phyloP scores from a whole-genome alignment of 108 stramenopile genomes.

The Skeletonema grethae region DNA sequence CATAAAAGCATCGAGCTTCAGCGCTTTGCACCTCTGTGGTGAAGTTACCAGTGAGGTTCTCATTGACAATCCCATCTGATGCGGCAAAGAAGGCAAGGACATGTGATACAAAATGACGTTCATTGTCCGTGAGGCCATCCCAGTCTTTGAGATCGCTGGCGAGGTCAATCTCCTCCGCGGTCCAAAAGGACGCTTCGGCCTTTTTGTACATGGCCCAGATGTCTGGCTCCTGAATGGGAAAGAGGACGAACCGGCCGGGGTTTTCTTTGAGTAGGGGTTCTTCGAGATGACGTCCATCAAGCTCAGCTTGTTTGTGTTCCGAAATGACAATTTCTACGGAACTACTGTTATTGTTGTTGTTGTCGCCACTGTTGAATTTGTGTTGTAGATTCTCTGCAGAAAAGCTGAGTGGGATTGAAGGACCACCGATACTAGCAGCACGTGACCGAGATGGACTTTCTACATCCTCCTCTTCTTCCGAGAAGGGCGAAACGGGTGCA shows the following conservation, averaged over 20 bases:
- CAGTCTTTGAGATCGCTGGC: slow-evolving; percentile 96
- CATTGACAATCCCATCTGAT: slow-evolving; percentile 99
- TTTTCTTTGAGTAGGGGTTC: slow-evolving; percentile 82
- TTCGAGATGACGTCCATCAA: slow-evolving; percentile 54
- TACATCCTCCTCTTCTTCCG: neutral
- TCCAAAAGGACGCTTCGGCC: slow-evolving; percentile 99
- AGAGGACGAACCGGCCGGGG: slow-evolving; percentile 95
- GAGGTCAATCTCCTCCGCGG: slow-evolving; percentile 99
- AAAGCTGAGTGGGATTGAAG: neutral
- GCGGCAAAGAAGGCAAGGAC: slow-evolving; percentile 99
- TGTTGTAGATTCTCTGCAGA: neutral
- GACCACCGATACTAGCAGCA: neutral
- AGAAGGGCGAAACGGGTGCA: neutral
- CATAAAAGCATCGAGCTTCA: slow-evolving; percentile 99
- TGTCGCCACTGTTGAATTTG: neutral
- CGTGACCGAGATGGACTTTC: neutral
- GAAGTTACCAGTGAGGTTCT: slow-evolving; percentile 98
- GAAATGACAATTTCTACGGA: slow-evolving; percentile 36
- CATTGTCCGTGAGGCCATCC: slow-evolving; percentile 90
- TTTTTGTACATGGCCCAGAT: slow-evolving; percentile 99
- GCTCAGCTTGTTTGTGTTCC: slow-evolving; percentile 72
- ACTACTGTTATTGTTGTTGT: neutral
- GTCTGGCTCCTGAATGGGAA: slow-evolving; percentile 97
- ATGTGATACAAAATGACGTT: slow-evolving; percentile 97
- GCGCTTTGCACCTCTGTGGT: slow-evolving; percentile 93